These are phyloP conservation scores for Pterocarpus santalinus DNA, from an alignment of 306 rosid genomes.

Conservation along the genomic window DNA sequence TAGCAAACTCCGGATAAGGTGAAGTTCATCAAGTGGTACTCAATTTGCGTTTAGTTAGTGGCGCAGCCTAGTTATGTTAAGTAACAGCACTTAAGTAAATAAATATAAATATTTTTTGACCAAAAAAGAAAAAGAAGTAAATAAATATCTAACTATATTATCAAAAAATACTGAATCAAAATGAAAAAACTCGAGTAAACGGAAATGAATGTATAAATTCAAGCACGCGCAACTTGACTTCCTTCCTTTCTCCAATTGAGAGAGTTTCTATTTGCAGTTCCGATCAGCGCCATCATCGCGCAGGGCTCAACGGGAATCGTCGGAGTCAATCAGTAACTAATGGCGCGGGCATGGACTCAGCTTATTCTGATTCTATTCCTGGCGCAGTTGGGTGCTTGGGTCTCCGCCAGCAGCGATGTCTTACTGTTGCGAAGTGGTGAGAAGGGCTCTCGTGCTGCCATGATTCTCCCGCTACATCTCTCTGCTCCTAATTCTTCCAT, in stretches of 20 bases:
- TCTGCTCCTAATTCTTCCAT: slow-evolving; percentile 58
- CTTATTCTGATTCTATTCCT: slow-evolving; percentile 38
- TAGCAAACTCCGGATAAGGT: neutral
- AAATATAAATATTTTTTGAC: neutral
- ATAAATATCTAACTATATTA: too few species aligned
- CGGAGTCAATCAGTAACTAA: neutral
- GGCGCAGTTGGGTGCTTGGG: slow-evolving; percentile 3
- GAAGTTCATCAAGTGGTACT: neutral
- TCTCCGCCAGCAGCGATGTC: slow-evolving; percentile 51
- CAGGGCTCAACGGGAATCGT: slow-evolving; percentile 17
- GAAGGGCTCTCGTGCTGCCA: slow-evolving; percentile 57
- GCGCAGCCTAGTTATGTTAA: neutral
- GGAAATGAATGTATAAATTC: neutral
- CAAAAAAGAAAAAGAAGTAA: too few species aligned
- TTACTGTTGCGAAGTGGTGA: slow-evolving; percentile 40
- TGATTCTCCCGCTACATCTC: slow-evolving; percentile 79
- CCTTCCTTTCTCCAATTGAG: slow-evolving; percentile 23
- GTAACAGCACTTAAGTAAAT: neutral
- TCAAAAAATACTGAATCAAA: neutral
- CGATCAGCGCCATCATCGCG: slow-evolving; percentile 40
- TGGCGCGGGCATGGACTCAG: slow-evolving; percentile 50
- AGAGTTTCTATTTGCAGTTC: neutral
- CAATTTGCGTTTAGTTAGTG: neutral
- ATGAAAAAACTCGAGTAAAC: neutral
- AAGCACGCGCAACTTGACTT: slow-evolving; percentile 5